These are phyloP conservation scores for Leccinum incarnatum DNA, from an alignment of 768 basidiomycete genomes.

Conservation along the genomic window DNA sequence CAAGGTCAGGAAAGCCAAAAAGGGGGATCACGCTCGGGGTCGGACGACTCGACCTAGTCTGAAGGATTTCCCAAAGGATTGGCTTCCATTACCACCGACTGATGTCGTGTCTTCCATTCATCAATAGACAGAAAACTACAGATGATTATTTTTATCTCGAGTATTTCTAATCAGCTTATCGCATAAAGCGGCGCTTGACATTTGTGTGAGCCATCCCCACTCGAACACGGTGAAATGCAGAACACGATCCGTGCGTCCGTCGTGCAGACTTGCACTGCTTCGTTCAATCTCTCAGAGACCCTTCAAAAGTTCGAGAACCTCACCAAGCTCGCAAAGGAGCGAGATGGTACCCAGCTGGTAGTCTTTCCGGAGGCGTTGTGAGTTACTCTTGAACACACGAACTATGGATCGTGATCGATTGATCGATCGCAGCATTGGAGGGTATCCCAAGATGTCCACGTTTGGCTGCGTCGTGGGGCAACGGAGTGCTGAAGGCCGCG, in stretches of 20 bases:
- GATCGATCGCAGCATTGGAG: slow-evolving; percentile 43
- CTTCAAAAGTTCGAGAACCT: slow-evolving; percentile 48
- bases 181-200: not conserved
- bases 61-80: slow-evolving; percentile 80
- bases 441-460: slow-evolving; percentile 57
- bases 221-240: slow-evolving; percentile 14
- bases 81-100: slow-evolving; percentile 51
- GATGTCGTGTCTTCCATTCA: slow-evolving; percentile 4
- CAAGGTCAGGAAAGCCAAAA: slow-evolving; percentile 67
- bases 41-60: slow-evolving; percentile 61
- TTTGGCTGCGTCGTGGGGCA: slow-evolving; percentile 46
- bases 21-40: slow-evolving; percentile 63
- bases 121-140: slow-evolving; percentile 8
- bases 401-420: not conserved
- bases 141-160: slow-evolving; percentile 1
- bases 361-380: slow-evolving; percentile 62
- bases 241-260: slow-evolving; percentile 49
- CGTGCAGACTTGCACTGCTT: slow-evolving; percentile 48
- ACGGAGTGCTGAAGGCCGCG: slow-evolving; percentile 48
- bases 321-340: slow-evolving; percentile 43
- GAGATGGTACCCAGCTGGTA: slow-evolving; percentile 46
- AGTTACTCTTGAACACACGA: slow-evolving; percentile 13
- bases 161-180: slow-evolving; percentile 1
- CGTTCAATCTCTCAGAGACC: slow-evolving; percentile 45
- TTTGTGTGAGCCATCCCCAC: not conserved